phyloP scores from a whole-genome alignment of 1,284 basidiomycete species.

The Papiliotrema flavescens region DNA sequence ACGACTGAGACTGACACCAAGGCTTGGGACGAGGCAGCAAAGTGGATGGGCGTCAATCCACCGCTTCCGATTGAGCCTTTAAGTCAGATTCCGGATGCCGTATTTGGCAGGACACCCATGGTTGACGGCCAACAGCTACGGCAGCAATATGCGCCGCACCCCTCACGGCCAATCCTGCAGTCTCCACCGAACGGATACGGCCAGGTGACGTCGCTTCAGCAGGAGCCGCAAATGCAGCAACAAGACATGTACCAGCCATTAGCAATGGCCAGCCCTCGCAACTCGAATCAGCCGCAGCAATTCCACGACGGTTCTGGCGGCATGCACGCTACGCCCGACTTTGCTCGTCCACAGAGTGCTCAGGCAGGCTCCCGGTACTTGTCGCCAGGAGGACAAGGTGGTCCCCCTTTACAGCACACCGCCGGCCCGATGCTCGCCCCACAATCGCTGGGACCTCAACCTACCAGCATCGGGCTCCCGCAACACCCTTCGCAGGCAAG shows the following conservation, averaged over 20 bases:
- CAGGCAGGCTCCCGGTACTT: no score
- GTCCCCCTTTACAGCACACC: no score
- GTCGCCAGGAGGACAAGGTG: no score
- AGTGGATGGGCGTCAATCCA: slow-evolving; percentile 40
- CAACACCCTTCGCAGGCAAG: not conserved
- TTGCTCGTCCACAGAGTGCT: no score
- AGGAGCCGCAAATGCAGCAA: not conserved
- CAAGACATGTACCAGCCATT: not conserved
- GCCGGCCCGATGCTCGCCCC: no score
- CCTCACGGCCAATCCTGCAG: not conserved
- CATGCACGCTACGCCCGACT: no score
- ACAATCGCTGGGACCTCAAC: not conserved
- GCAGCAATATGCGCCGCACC: no score
- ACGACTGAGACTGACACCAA: slow-evolving; percentile 1
- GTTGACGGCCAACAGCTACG: slow-evolving; percentile 8
- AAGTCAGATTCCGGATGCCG: slow-evolving; percentile 22
- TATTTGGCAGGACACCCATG: slow-evolving; percentile 24
- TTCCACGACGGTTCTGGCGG: no score
- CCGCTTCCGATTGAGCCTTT: slow-evolving; percentile 42
- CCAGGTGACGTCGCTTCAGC: not conserved
- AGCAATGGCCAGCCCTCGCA: not conserved
- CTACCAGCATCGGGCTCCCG: not conserved
- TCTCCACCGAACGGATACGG: not conserved
- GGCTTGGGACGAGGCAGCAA: slow-evolving; percentile 45
- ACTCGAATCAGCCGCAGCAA: not conserved